A percentile compares a stretch with the other conserved stretches of the same genome.
These are phyloP conservation scores for Microascus cirrosus DNA, from an alignment of 2,329 filamentous ascomycete genomes.

Conservation along the genomic window DNA sequence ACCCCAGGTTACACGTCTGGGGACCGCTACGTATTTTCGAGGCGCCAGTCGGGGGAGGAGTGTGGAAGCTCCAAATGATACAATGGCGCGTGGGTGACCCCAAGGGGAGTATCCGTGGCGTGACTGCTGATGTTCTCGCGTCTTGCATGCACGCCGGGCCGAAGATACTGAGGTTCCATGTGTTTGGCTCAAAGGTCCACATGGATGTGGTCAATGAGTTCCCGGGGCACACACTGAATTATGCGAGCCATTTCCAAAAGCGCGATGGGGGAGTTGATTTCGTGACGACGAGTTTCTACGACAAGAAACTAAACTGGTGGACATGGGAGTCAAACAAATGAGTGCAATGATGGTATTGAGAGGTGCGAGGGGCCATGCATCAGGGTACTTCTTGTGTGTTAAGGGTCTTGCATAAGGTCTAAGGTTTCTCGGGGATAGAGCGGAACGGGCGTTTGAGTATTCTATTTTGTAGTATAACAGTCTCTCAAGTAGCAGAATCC, in stretches of 20 bases:
- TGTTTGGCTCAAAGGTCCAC: slow-evolving; percentile 8
- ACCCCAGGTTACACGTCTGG: slow-evolving; percentile 10
- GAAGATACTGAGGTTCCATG: slow-evolving; percentile 19
- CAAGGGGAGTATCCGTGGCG: neutral
- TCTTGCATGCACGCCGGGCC: slow-evolving; percentile 92
- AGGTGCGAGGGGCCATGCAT: neutral
- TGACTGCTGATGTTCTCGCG: slow-evolving; percentile 47
- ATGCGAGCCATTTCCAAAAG: slow-evolving; percentile 59
- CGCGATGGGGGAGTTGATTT: slow-evolving; percentile 20
- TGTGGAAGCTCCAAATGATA: slow-evolving; percentile 72
- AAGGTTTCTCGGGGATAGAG: no score
- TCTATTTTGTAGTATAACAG: no score
- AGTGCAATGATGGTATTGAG: neutral
- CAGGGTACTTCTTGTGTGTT: no score
- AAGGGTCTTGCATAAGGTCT: no score
- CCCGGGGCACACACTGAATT: slow-evolving; percentile 88
- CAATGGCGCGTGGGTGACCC: slow-evolving; percentile 9
- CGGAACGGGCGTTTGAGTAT: no score
- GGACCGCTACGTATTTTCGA: neutral
- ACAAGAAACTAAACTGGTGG: slow-evolving; percentile 61
- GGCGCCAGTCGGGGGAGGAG: slow-evolving; percentile 57
- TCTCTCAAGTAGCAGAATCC: no score
- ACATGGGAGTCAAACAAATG: slow-evolving; percentile 10
- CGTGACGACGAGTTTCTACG: slow-evolving; percentile 69
- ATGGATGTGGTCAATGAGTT: slow-evolving; percentile 61